Conservation (phyloP, 73 alveolate species). For the Paramecium primaurelia region DNA sequence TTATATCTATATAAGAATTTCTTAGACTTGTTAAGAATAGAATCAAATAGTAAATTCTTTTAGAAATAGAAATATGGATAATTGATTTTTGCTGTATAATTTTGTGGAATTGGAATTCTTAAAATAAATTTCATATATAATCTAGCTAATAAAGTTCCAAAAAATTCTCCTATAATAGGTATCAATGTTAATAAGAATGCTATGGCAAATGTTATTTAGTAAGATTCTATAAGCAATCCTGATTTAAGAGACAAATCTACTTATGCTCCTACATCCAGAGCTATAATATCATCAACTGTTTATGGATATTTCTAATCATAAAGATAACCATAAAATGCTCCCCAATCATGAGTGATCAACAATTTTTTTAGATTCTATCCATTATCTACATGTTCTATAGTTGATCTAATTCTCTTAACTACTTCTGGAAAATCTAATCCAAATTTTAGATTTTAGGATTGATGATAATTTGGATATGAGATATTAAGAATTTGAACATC, state of each 20-base stretch:
- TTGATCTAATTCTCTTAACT: slow-evolving; percentile 31
- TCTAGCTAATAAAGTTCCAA: slow-evolving; percentile 1
- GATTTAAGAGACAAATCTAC: not conserved
- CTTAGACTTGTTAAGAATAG: not conserved
- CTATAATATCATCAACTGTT: slow-evolving; percentile 36
- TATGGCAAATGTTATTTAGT: slow-evolving; percentile 20
- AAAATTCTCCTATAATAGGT: slow-evolving; percentile 28
- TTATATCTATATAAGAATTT: not conserved
- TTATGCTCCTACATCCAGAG: slow-evolving; percentile 57
- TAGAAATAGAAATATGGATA: slow-evolving; percentile 50
- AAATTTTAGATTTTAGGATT: not conserved
- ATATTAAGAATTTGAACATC: slow-evolving; percentile 19
- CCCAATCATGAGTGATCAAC: slow-evolving; percentile 62
- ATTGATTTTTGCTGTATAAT: slow-evolving; percentile 14
- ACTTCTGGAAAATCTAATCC: slow-evolving; percentile 48
- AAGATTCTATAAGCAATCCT: not conserved
- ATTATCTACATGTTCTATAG: slow-evolving; percentile 29
- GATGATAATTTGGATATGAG: slow-evolving; percentile 50
- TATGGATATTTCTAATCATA: slow-evolving; percentile 49
- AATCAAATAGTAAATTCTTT: not conserved
- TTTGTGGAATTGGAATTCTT: not conserved
- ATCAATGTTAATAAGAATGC: slow-evolving; percentile 42
- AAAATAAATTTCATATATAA: slow-evolving; percentile 8
- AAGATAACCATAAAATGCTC: slow-evolving; percentile 54
- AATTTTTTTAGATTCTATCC: slow-evolving; percentile 12